Evolutionary conservation across 116 monocot species (phyloP).

Genomic region (Cymodocea nodosa): DNA sequence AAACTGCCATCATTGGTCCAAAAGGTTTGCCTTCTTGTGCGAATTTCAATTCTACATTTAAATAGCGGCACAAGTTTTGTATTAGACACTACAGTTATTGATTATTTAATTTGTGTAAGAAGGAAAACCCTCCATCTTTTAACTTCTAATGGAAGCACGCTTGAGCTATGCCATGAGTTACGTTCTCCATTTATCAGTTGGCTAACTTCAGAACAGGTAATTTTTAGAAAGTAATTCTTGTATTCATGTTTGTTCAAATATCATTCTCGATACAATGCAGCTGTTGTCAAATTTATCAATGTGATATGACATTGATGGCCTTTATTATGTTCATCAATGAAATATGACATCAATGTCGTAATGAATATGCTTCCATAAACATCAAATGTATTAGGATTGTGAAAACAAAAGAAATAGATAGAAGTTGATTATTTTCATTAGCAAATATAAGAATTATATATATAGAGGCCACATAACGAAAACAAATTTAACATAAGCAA

Average conservation of each 20-base stretch:
- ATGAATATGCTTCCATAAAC: too few relatives aligned
- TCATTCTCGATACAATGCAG: too few relatives aligned
- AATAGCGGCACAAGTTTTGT: too few relatives aligned
- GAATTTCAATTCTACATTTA: background rate
- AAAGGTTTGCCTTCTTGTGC: constrained; percentile 32
- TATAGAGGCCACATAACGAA: too few relatives aligned
- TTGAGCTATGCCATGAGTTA: constrained; percentile 86
- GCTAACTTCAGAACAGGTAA: constrained; percentile 58
- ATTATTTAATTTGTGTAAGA: constrained; percentile 2
- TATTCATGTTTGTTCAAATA: background rate
- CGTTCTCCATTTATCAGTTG: constrained; percentile 77
- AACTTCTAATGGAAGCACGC: constrained; percentile 74
- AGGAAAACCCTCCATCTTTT: constrained; percentile 68
- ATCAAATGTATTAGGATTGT: too few relatives aligned
- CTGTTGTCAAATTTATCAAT: background rate
- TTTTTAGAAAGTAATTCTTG: background rate
- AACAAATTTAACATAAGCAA: too few relatives aligned
- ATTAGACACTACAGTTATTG: background rate
- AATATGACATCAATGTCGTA: too few relatives aligned
- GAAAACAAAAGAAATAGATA: too few relatives aligned
- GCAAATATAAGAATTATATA: too few relatives aligned
- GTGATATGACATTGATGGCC: too few relatives aligned
- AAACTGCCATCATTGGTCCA: constrained; percentile 30
- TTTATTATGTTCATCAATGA: too few relatives aligned
- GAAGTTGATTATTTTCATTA: too few relatives aligned